phyloP scores from a whole-genome alignment of 2,329 filamentous ascomycete genomes.

The Neopestalotiopsis sp. region DNA sequence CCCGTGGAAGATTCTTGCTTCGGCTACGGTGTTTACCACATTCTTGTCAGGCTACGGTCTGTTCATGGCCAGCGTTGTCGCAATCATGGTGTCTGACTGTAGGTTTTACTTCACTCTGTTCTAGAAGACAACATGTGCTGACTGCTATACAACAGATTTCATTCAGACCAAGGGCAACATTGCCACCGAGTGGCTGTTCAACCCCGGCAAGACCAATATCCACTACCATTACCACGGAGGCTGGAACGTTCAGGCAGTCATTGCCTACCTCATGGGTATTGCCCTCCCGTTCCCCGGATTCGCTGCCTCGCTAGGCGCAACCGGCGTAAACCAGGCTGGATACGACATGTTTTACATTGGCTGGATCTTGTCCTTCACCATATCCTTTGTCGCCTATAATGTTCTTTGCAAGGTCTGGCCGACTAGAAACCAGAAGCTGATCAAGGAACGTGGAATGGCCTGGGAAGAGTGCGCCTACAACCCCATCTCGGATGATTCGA shows the following conservation, averaged over 20 bases:
- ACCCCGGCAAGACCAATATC: constrained; percentile 6
- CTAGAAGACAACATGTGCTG: neutral
- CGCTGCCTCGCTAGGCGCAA: constrained; percentile 11
- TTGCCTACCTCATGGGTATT: constrained; percentile 10
- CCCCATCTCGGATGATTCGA: constrained; percentile 6
- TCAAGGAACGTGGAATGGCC: constrained; percentile 3
- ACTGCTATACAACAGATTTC: neutral
- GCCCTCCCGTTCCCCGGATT: constrained; percentile 15
- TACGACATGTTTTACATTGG: constrained; percentile 16
- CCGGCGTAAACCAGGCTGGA: constrained; percentile 16
- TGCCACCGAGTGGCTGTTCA: constrained; percentile 12
- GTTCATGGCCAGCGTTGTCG: constrained; percentile 13
- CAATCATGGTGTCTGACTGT: constrained; percentile 16
- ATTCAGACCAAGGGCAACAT: constrained; percentile 11
- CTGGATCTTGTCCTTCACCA: constrained; percentile 17
- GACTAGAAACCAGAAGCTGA: constrained; percentile 9
- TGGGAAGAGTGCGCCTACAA: constrained; percentile 12
- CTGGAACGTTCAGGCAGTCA: constrained; percentile 16
- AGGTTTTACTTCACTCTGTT: neutral
- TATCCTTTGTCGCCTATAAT: constrained; percentile 8
- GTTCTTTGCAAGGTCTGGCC: constrained; percentile 12
- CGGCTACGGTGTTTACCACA: constrained; percentile 45
- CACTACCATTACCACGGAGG: constrained; percentile 16
- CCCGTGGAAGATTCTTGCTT: constrained; percentile 49
- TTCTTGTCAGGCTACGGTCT: constrained; percentile 39